A percentile compares a stretch with the other conserved stretches of the same genome.
Conservation (phyloP, 2,329 filamentous ascomycete genomes). For the Gnomoniopsis smithogilvyi region DNA sequence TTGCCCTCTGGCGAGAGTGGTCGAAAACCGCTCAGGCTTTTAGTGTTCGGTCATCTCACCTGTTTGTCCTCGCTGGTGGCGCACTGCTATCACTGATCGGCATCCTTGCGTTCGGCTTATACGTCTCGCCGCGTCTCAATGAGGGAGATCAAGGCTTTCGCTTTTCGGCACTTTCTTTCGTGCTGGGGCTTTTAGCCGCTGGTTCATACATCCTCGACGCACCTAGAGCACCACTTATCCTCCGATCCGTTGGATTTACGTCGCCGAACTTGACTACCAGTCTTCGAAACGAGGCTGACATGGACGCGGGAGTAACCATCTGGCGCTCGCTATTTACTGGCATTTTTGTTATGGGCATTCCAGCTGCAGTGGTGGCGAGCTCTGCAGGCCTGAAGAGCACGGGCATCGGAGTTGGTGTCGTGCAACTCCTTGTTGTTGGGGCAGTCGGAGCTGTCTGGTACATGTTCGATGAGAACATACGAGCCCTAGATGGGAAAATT, state of each 20-base stretch:
- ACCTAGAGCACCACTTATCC: conserved; percentile 39
- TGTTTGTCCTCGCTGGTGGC: conserved; percentile 26
- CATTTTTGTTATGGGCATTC: conserved; percentile 40
- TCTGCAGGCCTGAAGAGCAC: conserved; percentile 34
- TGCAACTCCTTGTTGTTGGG: conserved; percentile 37
- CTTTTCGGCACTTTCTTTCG: conserved; percentile 40
- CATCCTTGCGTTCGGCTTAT: conserved; percentile 43
- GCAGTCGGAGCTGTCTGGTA: conserved; percentile 36
- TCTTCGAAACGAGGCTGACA: conserved; percentile 45
- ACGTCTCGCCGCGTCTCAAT: conserved; percentile 24
- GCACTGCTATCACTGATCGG: conserved; percentile 38
- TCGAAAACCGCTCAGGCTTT: conserved; percentile 23
- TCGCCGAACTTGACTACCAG: conserved; percentile 42
- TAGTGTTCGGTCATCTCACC: conserved; percentile 29
- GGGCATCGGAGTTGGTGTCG: conserved; percentile 38
- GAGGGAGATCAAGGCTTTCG: conserved; percentile 25
- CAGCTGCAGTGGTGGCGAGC: conserved; percentile 30
- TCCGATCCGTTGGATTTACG: conserved; percentile 47
- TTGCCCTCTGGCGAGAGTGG: conserved; percentile 28
- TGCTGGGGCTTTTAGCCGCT: conserved; percentile 45
- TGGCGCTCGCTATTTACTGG: conserved; percentile 40
- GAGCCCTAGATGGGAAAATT: conserved; percentile 41
- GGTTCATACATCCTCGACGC: conserved; percentile 39
- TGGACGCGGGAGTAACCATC: conserved; percentile 40
- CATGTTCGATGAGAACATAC: conserved; percentile 38